Evolutionary conservation across 805 yeast genomes (phyloP).

Genomic region (Sungouiozyma intestinalis): DNA sequence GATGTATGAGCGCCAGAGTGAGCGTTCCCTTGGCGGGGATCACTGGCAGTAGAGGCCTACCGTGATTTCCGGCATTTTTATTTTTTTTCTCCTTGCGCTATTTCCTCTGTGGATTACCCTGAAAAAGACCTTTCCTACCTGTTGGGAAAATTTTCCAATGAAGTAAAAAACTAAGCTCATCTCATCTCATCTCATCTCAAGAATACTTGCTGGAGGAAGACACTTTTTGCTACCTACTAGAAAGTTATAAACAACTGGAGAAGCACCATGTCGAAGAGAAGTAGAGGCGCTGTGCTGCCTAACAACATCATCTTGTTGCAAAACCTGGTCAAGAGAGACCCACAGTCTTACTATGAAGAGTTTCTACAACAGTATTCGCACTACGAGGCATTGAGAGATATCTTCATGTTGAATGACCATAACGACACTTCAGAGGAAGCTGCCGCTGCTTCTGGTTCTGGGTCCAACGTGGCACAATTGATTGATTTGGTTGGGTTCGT

Average conservation of each 20-base stretch:
- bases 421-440: constrained; percentile 33
- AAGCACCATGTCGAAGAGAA: constrained; percentile 61
- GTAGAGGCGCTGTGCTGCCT: constrained; percentile 89
- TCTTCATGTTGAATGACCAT: constrained; percentile 57
- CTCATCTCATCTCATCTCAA: constrained; percentile 21
- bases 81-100: background rate
- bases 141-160: background rate
- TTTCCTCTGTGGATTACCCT: background rate
- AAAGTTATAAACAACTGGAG: background rate
- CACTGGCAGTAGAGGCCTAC: too few relatives aligned
- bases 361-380: constrained; percentile 87
- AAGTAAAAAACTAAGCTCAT: constrained; percentile 1
- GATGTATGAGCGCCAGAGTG: too few relatives aligned
- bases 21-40: too few relatives aligned
- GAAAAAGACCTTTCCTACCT: too few relatives aligned
- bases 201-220: background rate
- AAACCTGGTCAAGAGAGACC: constrained; percentile 88
- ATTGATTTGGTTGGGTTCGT: constrained; percentile 82
- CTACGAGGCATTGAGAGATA: constrained; percentile 82
- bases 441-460: constrained; percentile 13
- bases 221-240: background rate
- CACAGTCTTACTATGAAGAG: constrained; percentile 89
- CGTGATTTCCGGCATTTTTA: too few relatives aligned
- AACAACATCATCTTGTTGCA: constrained; percentile 85
- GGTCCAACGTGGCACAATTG: constrained; percentile 37